Percentiles rank a stretch among this genome's conserved stretches.
Evolutionary conservation across 176 grass and related monocot genomes (phyloP).

Genomic region (Aegilops longissima): DNA sequence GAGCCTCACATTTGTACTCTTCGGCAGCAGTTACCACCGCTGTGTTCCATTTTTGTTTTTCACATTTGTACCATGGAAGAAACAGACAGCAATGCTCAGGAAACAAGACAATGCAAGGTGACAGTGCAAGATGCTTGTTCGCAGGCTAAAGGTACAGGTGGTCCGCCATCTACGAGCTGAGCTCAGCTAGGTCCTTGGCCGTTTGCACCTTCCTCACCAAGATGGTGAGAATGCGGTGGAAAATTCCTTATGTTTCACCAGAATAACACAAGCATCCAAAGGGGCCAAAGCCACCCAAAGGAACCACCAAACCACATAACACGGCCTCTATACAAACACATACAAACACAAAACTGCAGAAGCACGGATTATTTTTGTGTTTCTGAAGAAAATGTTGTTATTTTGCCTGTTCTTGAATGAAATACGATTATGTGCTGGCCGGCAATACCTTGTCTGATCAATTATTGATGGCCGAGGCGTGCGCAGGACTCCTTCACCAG

Average conservation of each 20-base stretch:
- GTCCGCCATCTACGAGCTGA: slow-evolving; percentile 42
- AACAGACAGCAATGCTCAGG: slow-evolving; percentile 24
- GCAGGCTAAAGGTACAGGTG: slow-evolving; percentile 31
- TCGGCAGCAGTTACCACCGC: slow-evolving; percentile 24
- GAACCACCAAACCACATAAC: slow-evolving; percentile 10
- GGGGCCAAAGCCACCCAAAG: neutral
- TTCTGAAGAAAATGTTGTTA: neutral
- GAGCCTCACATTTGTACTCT: slow-evolving; percentile 11
- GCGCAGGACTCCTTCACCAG: slow-evolving; percentile 24
- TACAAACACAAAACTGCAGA: slow-evolving; percentile 19
- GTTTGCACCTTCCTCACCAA: slow-evolving; percentile 33
- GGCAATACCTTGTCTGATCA: slow-evolving; percentile 40
- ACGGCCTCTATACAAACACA: slow-evolving; percentile 3
- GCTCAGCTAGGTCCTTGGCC: slow-evolving; percentile 36
- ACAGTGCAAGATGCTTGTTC: slow-evolving; percentile 34
- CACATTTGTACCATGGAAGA: slow-evolving; percentile 25
- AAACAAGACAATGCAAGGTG: slow-evolving; percentile 29
- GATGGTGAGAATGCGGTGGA: slow-evolving; percentile 34
- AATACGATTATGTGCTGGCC: neutral
- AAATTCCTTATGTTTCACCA: slow-evolving; percentile 36
- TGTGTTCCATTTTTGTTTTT: slow-evolving; percentile 34
- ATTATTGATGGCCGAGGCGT: slow-evolving; percentile 14
- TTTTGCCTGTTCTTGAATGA: neutral
- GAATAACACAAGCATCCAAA: slow-evolving; percentile 39
- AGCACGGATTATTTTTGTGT: neutral